phyloP scores from a whole-genome alignment of 73 alveolate genomes.

The Halteria grandinella region DNA sequence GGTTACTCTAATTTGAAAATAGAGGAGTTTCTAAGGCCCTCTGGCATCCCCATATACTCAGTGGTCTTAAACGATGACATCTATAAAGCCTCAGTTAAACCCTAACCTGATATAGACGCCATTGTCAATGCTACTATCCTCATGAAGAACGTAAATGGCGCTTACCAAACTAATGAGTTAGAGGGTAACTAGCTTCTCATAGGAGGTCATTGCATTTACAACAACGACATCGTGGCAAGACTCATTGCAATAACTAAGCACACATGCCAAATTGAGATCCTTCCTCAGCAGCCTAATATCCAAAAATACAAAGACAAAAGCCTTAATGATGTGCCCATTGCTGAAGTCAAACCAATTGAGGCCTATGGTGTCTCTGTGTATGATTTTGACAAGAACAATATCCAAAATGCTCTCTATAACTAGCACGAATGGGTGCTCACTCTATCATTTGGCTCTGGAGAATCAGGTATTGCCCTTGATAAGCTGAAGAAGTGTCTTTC shows the following conservation, averaged over 20 bases:
- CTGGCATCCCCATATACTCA: no score
- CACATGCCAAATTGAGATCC: constrained; percentile 3
- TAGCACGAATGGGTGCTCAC: constrained; percentile 35
- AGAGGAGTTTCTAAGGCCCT: no score
- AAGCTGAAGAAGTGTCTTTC: neutral
- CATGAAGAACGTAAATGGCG: constrained; percentile 15
- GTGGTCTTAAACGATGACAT: no score
- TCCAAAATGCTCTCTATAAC: constrained; percentile 7
- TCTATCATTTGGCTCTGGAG: neutral
- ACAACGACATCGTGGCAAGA: neutral
- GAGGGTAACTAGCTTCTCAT: constrained; percentile 24
- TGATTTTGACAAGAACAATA: neutral
- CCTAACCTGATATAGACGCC: no score
- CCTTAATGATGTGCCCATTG: constrained; percentile 2
- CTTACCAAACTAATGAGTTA: constrained; percentile 9
- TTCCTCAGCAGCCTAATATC: neutral
- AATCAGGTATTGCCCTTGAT: constrained; percentile 13
- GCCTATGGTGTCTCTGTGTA: constrained; percentile 14
- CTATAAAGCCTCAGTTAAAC: no score
- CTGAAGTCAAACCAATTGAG: constrained; percentile 9
- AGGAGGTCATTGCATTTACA: constrained; percentile 17
- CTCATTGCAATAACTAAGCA: constrained; percentile 3
- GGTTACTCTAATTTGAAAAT: no score
- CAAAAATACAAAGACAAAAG: neutral
- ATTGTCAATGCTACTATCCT: constrained; percentile 40